phyloP scores from a whole-genome alignment of 345 rosid genomes.

The Aethionema arabicum region DNA sequence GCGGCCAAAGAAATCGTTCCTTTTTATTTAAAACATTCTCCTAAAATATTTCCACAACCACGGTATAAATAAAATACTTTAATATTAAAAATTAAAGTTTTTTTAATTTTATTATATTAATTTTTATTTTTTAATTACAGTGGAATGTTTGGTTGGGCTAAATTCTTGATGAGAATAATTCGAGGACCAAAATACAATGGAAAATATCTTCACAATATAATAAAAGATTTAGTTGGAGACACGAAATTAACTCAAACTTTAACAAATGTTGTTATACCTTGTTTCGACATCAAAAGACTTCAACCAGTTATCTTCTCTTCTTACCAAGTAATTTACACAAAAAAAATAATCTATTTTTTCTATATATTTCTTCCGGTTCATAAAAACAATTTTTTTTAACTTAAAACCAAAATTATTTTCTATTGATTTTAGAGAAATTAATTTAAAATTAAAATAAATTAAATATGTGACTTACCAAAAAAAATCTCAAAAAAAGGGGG shows the following conservation, averaged over 20 bases:
- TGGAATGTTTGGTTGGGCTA: slow-evolving; percentile 28
- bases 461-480: too few species aligned
- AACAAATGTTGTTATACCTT: slow-evolving; percentile 63
- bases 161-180: slow-evolving; percentile 39
- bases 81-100: background rate
- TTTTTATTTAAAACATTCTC: slow-evolving; percentile 53
- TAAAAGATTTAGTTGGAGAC: slow-evolving; percentile 36
- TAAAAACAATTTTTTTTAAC: too few species aligned
- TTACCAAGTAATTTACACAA: slow-evolving; percentile 45
- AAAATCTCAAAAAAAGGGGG: too few species aligned
- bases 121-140: slow-evolving; percentile 31
- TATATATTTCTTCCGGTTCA: too few species aligned
- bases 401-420: too few species aligned
- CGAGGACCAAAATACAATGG: slow-evolving; percentile 71
- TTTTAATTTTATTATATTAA: background rate
- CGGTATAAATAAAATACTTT: slow-evolving; percentile 35
- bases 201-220: slow-evolving; percentile 45
- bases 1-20: slow-evolving; percentile 60
- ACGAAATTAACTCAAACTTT: slow-evolving; percentile 53
- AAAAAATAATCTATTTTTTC: too few species aligned
- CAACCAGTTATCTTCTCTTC: slow-evolving; percentile 70
- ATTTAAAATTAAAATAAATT: too few species aligned
- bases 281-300: slow-evolving; percentile 71
- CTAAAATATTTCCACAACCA: slow-evolving; percentile 61
- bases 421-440: too few species aligned